These are phyloP conservation scores for Blastocystis sp. DNA, from an alignment of 352 stramenopile species.

Conservation along the genomic window DNA sequence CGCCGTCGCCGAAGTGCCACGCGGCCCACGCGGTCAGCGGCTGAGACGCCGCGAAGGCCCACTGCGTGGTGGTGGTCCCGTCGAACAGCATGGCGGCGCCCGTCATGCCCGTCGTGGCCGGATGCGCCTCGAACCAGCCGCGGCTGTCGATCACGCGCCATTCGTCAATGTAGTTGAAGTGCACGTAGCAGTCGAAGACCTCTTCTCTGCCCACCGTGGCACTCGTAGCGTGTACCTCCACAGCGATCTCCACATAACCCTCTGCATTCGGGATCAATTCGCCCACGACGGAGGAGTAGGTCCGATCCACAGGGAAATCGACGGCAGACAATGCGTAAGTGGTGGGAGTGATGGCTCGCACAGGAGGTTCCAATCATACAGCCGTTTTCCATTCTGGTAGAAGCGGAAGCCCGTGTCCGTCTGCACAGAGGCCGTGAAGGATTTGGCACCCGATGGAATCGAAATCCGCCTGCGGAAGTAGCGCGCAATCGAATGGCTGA, in stretches of 20 bases:
- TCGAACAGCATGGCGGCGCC: slow-evolving; percentile 18
- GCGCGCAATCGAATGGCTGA: slow-evolving; percentile 16
- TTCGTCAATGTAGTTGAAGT: slow-evolving; percentile 6
- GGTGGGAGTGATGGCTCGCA: background rate
- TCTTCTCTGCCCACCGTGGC: background rate
- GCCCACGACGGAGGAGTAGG: background rate
- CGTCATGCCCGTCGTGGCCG: background rate
- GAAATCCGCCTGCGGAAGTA: slow-evolving; percentile 24
- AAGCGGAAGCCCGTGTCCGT: slow-evolving; percentile 45
- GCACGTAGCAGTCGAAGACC: slow-evolving; percentile 15
- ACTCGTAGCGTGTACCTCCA: slow-evolving; percentile 37
- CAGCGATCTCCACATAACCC: slow-evolving; percentile 8
- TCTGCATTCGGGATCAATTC: background rate
- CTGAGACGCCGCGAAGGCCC: background rate
- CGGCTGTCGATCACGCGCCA: background rate
- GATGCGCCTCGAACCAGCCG: background rate
- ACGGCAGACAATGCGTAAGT: background rate
- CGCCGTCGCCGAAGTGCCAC: slow-evolving; percentile 21
- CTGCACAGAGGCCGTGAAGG: slow-evolving; percentile 7
- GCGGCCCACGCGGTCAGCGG: background rate
- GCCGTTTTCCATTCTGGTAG: slow-evolving; percentile 22
- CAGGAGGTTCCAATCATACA: background rate
- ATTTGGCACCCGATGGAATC: background rate
- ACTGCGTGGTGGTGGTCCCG: slow-evolving; percentile 5
- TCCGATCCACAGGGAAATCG: background rate